phyloP scores from a whole-genome alignment of 2,329 filamentous ascomycete species.

The Colletotrichum aenigma region DNA sequence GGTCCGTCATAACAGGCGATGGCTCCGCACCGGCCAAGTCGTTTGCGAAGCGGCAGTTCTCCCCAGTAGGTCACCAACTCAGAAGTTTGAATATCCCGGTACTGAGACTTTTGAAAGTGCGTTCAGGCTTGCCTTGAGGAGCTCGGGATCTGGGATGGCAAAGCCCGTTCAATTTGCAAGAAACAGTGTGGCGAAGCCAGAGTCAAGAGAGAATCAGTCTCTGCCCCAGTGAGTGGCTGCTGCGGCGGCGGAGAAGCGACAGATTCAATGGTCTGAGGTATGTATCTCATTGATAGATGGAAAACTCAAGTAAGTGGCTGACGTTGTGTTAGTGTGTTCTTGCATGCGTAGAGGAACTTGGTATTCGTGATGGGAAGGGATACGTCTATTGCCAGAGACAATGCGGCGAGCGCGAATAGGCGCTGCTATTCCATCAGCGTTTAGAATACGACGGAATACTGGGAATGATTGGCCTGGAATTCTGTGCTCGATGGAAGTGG shows the following conservation, averaged over 20 bases:
- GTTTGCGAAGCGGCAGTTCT: neutral
- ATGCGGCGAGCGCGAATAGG: neutral
- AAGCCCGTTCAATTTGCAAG: neutral
- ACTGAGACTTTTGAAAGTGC: neutral
- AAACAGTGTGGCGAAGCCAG: neutral
- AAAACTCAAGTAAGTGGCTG: neutral
- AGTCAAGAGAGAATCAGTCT: neutral
- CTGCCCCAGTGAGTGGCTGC: neutral
- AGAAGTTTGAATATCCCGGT: neutral
- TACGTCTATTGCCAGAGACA: neutral
- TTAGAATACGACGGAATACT: fast-evolving
- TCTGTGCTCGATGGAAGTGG: neutral
- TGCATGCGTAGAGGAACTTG: neutral
- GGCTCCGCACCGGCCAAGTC: neutral
- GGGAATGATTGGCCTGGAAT: fast-evolving
- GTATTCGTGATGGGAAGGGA: neutral
- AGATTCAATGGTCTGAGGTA: neutral
- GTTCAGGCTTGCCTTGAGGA: neutral
- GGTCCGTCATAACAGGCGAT: neutral
- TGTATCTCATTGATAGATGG: neutral
- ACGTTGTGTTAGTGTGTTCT: neutral
- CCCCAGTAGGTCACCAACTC: neutral
- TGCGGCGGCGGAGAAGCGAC: neutral
- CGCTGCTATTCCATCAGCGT: neutral
- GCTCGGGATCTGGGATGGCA: neutral